These are phyloP conservation scores for Barnettozyma hawaiiensis DNA, from an alignment of 1,139 yeast species.

Conservation along the genomic window DNA sequence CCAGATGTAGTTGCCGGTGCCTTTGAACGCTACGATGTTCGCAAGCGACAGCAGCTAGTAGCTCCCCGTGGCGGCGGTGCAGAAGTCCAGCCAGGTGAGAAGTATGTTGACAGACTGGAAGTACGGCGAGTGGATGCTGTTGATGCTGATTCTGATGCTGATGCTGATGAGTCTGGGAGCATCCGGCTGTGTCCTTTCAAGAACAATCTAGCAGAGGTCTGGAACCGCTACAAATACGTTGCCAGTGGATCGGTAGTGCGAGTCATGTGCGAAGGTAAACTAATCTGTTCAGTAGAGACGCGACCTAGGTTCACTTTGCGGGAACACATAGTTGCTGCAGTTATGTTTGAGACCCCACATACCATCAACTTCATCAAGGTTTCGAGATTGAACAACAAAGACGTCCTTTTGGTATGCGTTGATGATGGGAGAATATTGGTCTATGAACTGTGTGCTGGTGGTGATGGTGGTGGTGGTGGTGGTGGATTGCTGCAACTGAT, in stretches of 20 bases:
- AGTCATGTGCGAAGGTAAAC: constrained; percentile 9
- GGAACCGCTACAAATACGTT: constrained; percentile 8
- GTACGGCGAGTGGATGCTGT: constrained; percentile 1
- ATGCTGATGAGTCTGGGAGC: background rate
- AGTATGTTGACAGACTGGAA: constrained; percentile 15
- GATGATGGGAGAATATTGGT: constrained; percentile 55
- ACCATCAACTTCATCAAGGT: constrained; percentile 45
- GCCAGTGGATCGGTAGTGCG: constrained; percentile 13
- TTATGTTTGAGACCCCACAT: constrained; percentile 53
- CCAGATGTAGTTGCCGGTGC: constrained; percentile 9
- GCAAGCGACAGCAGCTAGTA: constrained; percentile 8
- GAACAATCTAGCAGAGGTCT: constrained; percentile 20
- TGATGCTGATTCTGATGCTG: background rate
- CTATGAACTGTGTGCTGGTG: constrained; percentile 34
- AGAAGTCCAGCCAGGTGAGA: constrained; percentile 4
- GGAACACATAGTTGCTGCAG: constrained; percentile 29
- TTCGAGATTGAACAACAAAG: constrained; percentile 29
- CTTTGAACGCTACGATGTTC: constrained; percentile 18
- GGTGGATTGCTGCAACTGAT: constrained; percentile 28
- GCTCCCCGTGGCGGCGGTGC: background rate
- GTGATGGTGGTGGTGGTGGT: no score
- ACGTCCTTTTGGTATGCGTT: constrained; percentile 41
- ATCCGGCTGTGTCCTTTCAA: constrained; percentile 11
- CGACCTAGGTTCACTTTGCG: constrained; percentile 15
- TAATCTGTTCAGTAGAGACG: constrained; percentile 8